Base-by-base conservation (phyloP, 768 basidiomycete species). In the Steccherinum ochraceum region DNA sequence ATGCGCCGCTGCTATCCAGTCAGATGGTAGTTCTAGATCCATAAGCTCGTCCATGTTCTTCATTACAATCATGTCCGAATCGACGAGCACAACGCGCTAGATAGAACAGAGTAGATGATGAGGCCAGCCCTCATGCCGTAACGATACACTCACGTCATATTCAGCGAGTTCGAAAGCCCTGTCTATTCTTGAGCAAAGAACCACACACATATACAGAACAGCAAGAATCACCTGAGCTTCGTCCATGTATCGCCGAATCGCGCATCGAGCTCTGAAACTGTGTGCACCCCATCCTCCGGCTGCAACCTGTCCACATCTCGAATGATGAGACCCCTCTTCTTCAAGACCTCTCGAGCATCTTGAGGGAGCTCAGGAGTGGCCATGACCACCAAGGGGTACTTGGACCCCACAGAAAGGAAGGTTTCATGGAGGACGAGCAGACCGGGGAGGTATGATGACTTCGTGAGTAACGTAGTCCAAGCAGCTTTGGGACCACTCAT, bases 11-110 rank as follows among this genome's bases (percentile, higher is more conserved):
- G 91, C 93, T 51, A 97, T 93, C 67, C 84, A 81, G 55, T 83
- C 89, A 18, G 65, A 52, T 2, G 74, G 75, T 3, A 95, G 69
- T 24, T 70, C 61, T 16, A 80, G 51, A 23, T 75, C 69, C 66
- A 79, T 68, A 48, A 89, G 67, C 42, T 85, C 80, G 67, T 95
- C 93, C 84, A 95, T 92, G 61, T 90, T 93, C 45, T 69, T 75
- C 67, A 74, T 72, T 19, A 93, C 72, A 49, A 92, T 74, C 93
- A 95, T 95, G 69, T 95, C 93, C 18, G 84, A 81, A 64, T 95
- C 93, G 46, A 94, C 68, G 30, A 94, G 75, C 49, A 93, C 84
- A 49, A 94, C 64, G 21, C 86, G 79, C 88, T 91, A 49, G 48
- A 46, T 21, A 21, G n/a, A n/a, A 18, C 41, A 43, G 41, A 18